Conservation (phyloP, 768 basidiomycete species). For the Lactarius tabidus region DNA sequence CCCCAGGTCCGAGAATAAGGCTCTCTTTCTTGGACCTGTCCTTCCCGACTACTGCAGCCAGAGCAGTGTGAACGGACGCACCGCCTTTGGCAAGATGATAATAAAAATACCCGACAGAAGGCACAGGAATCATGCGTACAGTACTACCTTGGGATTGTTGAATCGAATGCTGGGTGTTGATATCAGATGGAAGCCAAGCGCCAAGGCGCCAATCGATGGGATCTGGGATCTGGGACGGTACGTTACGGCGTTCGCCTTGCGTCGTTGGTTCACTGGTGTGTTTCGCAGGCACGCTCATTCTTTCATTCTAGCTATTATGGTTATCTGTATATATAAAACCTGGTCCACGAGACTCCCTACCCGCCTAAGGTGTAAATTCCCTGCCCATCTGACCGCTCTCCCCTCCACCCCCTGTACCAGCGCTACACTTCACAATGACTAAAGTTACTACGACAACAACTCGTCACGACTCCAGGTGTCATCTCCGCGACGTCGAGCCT, state of each 20-base stretch:
- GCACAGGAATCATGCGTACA: not conserved
- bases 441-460: not conserved
- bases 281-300: not conserved
- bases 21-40: not conserved
- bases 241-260: not conserved
- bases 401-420: not conserved
- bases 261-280: not conserved
- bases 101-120: not conserved
- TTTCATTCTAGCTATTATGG: not conserved
- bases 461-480: constrained; percentile 28
- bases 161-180: not conserved
- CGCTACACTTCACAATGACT: not conserved
- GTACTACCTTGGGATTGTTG: not conserved
- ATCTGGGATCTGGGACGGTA: not conserved
- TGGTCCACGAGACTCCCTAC: not conserved
- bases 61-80: not conserved
- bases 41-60: not conserved
- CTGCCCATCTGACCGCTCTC: not conserved
- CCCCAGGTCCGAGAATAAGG: not conserved
- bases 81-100: not conserved
- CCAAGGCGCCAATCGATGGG: not conserved
- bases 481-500: constrained; percentile 41
- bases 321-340: constrained; percentile 6
- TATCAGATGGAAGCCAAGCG: not conserved
- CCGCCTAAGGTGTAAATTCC: not conserved